These are phyloP conservation scores for Cryphonectria carpinicola DNA, from an alignment of 2,329 filamentous ascomycete species.

Conservation along the genomic window DNA sequence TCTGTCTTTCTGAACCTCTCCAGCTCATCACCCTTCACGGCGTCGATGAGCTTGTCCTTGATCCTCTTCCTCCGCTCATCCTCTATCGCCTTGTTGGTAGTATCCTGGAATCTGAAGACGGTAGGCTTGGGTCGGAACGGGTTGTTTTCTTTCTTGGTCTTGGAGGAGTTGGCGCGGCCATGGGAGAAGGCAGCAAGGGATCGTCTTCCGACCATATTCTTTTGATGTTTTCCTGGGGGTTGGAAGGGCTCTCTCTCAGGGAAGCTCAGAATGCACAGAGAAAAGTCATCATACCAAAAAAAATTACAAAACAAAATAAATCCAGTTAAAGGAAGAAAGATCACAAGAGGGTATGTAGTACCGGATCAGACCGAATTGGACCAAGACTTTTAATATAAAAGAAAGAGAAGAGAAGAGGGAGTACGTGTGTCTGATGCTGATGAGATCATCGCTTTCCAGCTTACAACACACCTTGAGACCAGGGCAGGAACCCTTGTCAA, in stretches of 20 bases:
- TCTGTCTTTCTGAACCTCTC: constrained; percentile 55
- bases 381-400: neutral
- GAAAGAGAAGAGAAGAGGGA: neutral
- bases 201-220: constrained; percentile 26
- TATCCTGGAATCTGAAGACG: constrained; percentile 49
- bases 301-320: too few species aligned
- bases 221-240: neutral
- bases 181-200: constrained; percentile 17
- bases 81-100: constrained; percentile 48
- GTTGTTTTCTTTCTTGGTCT: constrained; percentile 7
- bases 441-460: constrained; percentile 22
- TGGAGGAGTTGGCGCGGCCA: constrained; percentile 1
- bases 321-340: neutral
- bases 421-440: constrained; percentile 8
- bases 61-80: constrained; percentile 49
- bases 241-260: neutral
- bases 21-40: constrained; percentile 49
- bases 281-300: neutral
- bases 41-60: constrained; percentile 52
- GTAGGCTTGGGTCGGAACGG: constrained; percentile 22
- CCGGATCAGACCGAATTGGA: neutral
- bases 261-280: neutral
- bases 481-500: constrained; percentile 5
- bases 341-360: neutral
- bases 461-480: neutral